These are phyloP conservation scores for Closterium sp. DNA, from an alignment of 139 green algal species.

Conservation along the genomic window DNA sequence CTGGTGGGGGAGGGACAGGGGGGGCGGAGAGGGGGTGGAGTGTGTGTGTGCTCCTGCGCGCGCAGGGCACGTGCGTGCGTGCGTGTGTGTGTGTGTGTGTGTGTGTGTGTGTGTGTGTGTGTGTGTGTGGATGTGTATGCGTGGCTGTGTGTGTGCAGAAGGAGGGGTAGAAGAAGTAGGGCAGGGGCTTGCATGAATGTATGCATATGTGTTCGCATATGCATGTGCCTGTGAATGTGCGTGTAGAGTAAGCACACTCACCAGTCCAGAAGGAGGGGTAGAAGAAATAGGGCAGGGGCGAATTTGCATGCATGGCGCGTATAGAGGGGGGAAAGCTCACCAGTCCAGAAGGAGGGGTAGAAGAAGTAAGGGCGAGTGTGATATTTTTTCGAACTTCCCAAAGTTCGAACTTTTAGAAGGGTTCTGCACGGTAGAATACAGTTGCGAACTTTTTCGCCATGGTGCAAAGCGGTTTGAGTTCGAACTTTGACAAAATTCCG, in stretches of 20 bases:
- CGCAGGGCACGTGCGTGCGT: not conserved
- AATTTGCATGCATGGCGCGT: conserved; percentile 12
- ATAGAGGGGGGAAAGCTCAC: not conserved
- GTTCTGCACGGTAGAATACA: no score
- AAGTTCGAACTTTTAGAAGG: no score
- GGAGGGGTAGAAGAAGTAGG: not conserved
- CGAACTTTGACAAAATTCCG: no score
- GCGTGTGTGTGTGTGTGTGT: no score
- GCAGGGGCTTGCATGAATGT: not conserved
- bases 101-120: not conserved
- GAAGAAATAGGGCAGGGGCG: conserved; percentile 38
- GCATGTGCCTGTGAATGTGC: not conserved
- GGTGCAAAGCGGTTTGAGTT: no score
- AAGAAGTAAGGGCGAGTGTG: conserved; percentile 43
- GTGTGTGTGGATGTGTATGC: no score
- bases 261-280: conserved; percentile 35
- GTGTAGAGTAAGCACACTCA: not conserved
- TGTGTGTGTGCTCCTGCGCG: no score
- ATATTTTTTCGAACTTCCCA: no score
- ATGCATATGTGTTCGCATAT: no score
- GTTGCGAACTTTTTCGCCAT: no score
- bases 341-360: conserved; percentile 36
- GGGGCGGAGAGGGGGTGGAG: not conserved
- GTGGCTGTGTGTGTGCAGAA: not conserved
- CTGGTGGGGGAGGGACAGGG: not conserved